phyloP scores from a whole-genome alignment of 768 basidiomycete species.

The Cystofilobasidium ferigula region DNA sequence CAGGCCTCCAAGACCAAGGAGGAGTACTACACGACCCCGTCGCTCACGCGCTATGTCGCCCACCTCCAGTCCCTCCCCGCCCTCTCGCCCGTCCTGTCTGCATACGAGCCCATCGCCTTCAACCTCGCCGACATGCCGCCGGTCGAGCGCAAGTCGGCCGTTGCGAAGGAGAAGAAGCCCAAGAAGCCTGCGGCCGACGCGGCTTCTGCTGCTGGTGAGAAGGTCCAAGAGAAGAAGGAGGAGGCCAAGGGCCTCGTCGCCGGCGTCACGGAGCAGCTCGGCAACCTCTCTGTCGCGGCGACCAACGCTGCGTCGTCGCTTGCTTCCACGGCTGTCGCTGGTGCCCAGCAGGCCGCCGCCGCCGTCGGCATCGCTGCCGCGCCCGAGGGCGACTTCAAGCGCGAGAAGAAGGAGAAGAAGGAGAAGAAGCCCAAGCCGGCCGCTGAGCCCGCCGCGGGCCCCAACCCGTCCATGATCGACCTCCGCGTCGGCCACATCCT shows the following conservation, averaged over 20 bases:
- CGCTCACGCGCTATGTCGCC: constrained; percentile 86
- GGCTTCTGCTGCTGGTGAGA: background rate
- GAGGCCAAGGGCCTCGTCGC: constrained; percentile 18
- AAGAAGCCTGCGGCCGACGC: constrained; percentile 27
- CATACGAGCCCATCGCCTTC: constrained; percentile 17
- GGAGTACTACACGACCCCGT: constrained; percentile 68
- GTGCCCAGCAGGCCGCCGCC: constrained; percentile 9
- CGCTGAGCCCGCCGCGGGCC: constrained; percentile 55
- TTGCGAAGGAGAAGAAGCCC: constrained; percentile 51
- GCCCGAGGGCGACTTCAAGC: constrained; percentile 41
- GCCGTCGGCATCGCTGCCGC: constrained; percentile 16
- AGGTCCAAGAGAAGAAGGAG: background rate
- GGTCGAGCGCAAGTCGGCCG: constrained; percentile 37
- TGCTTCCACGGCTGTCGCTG: background rate
- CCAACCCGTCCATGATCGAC: constrained; percentile 92
- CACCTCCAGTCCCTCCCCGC: constrained; percentile 56
- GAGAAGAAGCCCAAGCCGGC: constrained; percentile 37
- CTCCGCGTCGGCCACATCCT: constrained; percentile 81
- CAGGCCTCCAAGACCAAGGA: constrained; percentile 60
- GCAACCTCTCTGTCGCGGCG: constrained; percentile 16
- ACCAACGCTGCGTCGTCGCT: background rate
- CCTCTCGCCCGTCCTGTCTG: constrained; percentile 36
- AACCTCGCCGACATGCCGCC: constrained; percentile 19
- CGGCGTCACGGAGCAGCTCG: constrained; percentile 19
- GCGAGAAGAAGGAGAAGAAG: constrained; percentile 46